Evolutionary conservation across 2,329 filamentous ascomycete genomes (phyloP), one percentile per base, ranked within the genome.

Genomic region (Phaeosphaeriaceae sp.): DNA sequence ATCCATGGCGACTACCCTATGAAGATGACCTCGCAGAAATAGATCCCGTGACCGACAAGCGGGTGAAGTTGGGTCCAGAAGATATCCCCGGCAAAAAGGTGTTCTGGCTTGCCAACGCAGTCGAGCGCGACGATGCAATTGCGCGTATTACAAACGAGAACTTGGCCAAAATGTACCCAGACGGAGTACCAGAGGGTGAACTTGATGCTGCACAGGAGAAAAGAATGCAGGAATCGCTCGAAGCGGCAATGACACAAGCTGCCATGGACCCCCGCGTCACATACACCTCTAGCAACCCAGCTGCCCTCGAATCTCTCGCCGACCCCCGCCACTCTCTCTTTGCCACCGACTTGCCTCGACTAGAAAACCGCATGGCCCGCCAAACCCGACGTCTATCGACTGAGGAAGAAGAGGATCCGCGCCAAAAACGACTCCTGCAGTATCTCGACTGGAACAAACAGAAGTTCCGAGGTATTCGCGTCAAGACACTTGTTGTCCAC

Each of bases 21-120:
- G 94, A 96, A 73, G 76, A 93, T 46, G 92, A 97, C 71, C 88
- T 96, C 66, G 84, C 88, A 51, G 82, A 83, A 48, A 82, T 93
- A 56, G 84, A 90, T 66, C 90, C 91, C 44, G 80, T 90, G 41
- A 83, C 94, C 52, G 93, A 97, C 77, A 35, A 29, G 12, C 44
- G 44, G 38, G 2, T 15, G 13, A 29, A 38, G 21, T 37, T 47
- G 13, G 30, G 20, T 34, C 55, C 37, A 20, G 46, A 54, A 28
- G 56, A 63, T 51, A 59, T 71, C 28, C 50, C 55, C 11, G 64
- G 63, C 28, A 50, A 43, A 12, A 62, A 65, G 39, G 50, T 50
- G 5, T 61, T 68, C 36, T 56, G 68, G 16, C 46, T 55, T 4
- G 63, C 68, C 50, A 71, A 70, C 50, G 54, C 61, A 13, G 61